Conservation (phyloP, 1,284 basidiomycete genomes). For the Prillingera fragicola region DNA sequence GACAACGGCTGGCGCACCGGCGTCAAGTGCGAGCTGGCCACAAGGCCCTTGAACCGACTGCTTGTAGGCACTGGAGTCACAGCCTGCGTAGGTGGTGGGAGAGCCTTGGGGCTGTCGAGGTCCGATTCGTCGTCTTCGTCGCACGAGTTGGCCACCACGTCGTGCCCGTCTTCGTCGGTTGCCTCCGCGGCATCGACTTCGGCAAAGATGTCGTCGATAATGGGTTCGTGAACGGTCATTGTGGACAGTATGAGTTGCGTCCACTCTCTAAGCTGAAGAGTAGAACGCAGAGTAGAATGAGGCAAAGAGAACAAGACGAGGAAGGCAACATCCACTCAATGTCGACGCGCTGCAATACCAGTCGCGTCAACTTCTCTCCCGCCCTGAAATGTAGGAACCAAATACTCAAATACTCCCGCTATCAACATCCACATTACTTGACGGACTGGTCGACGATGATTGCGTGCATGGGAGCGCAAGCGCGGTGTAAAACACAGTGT, state of each 20-base stretch:
- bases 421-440: too few relatives aligned
- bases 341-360: conserved; percentile 6
- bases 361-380: conserved; percentile 16
- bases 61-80: background rate
- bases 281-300: conserved; percentile 6
- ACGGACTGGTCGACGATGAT: too few relatives aligned
- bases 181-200: conserved; percentile 13
- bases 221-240: conserved; percentile 1
- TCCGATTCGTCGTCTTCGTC: conserved; percentile 15
- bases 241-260: conserved; percentile 3
- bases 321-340: background rate
- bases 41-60: background rate
- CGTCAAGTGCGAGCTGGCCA: background rate
- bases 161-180: too few relatives aligned
- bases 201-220: conserved; percentile 19
- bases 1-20: background rate
- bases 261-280: conserved; percentile 14
- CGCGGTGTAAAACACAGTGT: too few relatives aligned
- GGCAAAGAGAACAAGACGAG: conserved; percentile 7
- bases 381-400: too few relatives aligned
- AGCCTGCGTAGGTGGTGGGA: background rate
- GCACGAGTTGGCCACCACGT: conserved; percentile 16
- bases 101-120: conserved; percentile 13
- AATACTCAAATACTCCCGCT: too few relatives aligned
- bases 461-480: too few relatives aligned